These are phyloP conservation scores for Kodamaea lidongshanica DNA, from an alignment of 805 yeast genomes.

Conservation along the genomic window DNA sequence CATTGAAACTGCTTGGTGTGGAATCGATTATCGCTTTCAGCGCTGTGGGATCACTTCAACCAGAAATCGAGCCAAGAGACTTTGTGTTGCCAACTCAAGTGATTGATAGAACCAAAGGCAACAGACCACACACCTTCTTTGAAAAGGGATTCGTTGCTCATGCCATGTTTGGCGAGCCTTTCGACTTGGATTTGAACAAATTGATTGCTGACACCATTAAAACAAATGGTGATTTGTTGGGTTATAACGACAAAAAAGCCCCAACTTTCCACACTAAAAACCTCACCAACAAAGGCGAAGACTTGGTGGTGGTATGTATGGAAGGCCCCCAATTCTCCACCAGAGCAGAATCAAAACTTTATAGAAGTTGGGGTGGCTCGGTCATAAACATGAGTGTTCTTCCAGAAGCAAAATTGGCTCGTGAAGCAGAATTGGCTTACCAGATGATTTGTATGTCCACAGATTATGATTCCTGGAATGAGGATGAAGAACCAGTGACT, in stretches of 20 bases:
- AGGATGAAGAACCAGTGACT: constrained; percentile 90
- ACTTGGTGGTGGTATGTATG: constrained; percentile 88
- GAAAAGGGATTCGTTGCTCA: constrained; percentile 94
- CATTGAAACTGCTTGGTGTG: constrained; percentile 82
- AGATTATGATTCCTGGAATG: constrained; percentile 98
- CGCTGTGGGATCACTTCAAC: constrained; percentile 93
- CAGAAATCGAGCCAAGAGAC: constrained; percentile 86
- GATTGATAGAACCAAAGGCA: constrained; percentile 95
- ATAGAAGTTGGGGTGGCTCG: constrained; percentile 83
- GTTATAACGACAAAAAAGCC: constrained; percentile 37
- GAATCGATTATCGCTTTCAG: constrained; percentile 85
- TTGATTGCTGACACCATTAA: constrained; percentile 50
- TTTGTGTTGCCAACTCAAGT: constrained; percentile 95
- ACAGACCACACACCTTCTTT: constrained; percentile 82
- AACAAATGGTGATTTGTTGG: constrained; percentile 45
- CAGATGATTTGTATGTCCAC: constrained; percentile 99
- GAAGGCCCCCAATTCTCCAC: constrained; percentile 99
- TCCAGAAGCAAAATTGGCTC: constrained; percentile 96
- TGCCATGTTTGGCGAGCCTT: constrained; percentile 96
- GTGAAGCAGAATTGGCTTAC: constrained; percentile 94
- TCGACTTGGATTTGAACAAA: constrained; percentile 66
- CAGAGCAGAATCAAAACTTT: constrained; percentile 88
- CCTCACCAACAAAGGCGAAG: constrained; percentile 55
- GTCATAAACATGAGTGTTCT: constrained; percentile 95
- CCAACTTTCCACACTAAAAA: constrained; percentile 57